These are phyloP conservation scores for Haplosporangium gracile DNA, from an alignment of 192 early-diverging fungal genomes.

Conservation along the genomic window DNA sequence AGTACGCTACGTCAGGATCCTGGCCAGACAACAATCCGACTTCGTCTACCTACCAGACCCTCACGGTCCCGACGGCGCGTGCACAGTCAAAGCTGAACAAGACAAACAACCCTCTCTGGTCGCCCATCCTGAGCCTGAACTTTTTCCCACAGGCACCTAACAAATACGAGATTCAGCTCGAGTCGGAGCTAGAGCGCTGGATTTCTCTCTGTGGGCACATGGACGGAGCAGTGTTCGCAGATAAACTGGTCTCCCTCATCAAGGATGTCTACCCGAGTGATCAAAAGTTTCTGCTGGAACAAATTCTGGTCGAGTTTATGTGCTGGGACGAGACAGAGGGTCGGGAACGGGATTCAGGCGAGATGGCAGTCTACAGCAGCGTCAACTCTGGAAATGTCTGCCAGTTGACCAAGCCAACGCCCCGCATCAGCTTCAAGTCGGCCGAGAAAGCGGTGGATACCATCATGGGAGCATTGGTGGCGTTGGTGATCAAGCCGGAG, in stretches of 20 bases:
- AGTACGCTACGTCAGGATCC: slow-evolving; percentile 27
- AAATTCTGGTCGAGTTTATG: slow-evolving; percentile 45
- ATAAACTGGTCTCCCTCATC: slow-evolving; percentile 29
- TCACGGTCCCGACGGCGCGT: neutral
- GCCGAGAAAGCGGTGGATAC: slow-evolving; percentile 34
- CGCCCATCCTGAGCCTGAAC: slow-evolving; percentile 29
- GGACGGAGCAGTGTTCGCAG: slow-evolving; percentile 37
- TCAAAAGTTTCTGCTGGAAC: slow-evolving; percentile 52
- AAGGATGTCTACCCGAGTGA: slow-evolving; percentile 47
- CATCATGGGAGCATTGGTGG: slow-evolving; percentile 38
- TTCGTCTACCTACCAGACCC: neutral
- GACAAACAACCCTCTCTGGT: slow-evolving; percentile 49
- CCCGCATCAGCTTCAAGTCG: slow-evolving; percentile 1
- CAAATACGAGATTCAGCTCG: slow-evolving; percentile 27
- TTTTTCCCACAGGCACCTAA: slow-evolving; percentile 26
- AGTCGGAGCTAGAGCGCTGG: slow-evolving; percentile 38
- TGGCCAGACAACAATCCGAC: slow-evolving; percentile 10
- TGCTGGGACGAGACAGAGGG: slow-evolving; percentile 29
- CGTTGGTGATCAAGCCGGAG: slow-evolving; percentile 49
- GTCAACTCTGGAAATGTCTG: neutral
- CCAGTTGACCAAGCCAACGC: neutral
- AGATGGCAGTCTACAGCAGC: neutral
- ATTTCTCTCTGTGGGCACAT: slow-evolving; percentile 29
- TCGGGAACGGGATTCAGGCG: slow-evolving; percentile 5
- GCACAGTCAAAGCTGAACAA: slow-evolving; percentile 17